Base-by-base conservation (phyloP, 768 basidiomycete genomes). In the Terana coerulea region DNA sequence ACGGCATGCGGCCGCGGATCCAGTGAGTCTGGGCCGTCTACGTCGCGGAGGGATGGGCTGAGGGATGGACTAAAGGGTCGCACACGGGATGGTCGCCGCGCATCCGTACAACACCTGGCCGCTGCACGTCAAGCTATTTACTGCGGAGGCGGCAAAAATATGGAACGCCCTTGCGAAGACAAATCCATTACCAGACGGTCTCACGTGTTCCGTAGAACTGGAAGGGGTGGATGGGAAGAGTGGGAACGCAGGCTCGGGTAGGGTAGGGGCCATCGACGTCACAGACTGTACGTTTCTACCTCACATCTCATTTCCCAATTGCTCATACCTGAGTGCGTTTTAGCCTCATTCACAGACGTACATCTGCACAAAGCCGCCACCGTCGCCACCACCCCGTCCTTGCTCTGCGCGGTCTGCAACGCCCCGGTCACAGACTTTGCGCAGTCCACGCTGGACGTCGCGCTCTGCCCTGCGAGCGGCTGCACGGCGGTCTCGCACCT, bases 91-190 rank as follows among this genome's bases (percentile, higher is more conserved):
- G 81, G 66, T 91, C 11, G 71, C 76, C 1, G 71, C 67, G 3
- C 77, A 81, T 56, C 88, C 91, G 0, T 93, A 86, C 65, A 77
- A 73, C 54, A 76, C 75, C 17, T 85, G 86, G 80, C 87, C 89
- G 0, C 70, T 93, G 29, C 84, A 83, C 52, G 78, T 90, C 58
- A 87, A 86, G 58, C 64, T 91, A 5, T 93, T 91, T 66, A 83
- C 83, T 1, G 67, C 75, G 35, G 79, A 84, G 49, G 84, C 83
- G 11, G 72, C 74, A 17, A 73, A 73, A 49, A 63, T 65, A 4
- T 90, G 88, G 85, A 59, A 73, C 12, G 64, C 62, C 12, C 69
- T 73, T 9, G 52, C 57, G 3, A 48, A 46, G 33, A 43, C 62
- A 7, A 47, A 57, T 8, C 62, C 72, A 3, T 69, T 83, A 36